Evolutionary conservation across 108 stramenopile species (phyloP), one percentile per base, ranked within the genome.

Genomic region (Schizochytrium sp.): DNA sequence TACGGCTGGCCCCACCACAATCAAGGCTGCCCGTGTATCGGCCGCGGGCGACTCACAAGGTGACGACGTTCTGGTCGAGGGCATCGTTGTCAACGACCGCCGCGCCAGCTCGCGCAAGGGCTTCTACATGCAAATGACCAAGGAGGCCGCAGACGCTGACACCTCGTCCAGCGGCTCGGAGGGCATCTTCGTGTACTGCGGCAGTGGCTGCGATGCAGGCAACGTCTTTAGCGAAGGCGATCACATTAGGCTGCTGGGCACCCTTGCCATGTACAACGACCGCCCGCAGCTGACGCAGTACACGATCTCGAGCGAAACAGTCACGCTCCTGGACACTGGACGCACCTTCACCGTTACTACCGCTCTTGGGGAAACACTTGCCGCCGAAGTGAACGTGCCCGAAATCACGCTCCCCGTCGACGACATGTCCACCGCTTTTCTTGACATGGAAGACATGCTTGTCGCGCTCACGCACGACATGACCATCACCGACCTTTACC

Each of bases 81-180:
- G 76, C n/a, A 23, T 83, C 28, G 76, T 83, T 6, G 28, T 28
- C 76, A 53, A 53, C 76, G 76, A 83, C 76, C 51, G n/a, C 12
- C 76, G 76, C n/a, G 2, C n/a, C 45, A 83, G 51, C 51, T 45
- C 48, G 48, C 4, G 51, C n/a, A 47, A 53, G 6, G 76, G 76
- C 19, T 83, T 83, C 76, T 83, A 25, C 51, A 83, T 83, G 48
- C 76, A 83, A 53, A 53, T 53, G 76, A 83, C 76, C 45, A 83
- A 83, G 51, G 76, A 55, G 18, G 51, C 44, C 76, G 76, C 76
- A 1, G 76, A 83, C 51, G 76, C 76, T 6, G 63, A 69, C 63
- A 69, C 63, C 34, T 41, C 34, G 25, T 69, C 63, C 8, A 28
- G 43, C 18, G 16, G 51, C 45, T 47, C 48, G 4, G 76, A 83